Evolutionary conservation across 2,329 filamentous ascomycete species (phyloP).

Genomic region (Monosporascus sp.): DNA sequence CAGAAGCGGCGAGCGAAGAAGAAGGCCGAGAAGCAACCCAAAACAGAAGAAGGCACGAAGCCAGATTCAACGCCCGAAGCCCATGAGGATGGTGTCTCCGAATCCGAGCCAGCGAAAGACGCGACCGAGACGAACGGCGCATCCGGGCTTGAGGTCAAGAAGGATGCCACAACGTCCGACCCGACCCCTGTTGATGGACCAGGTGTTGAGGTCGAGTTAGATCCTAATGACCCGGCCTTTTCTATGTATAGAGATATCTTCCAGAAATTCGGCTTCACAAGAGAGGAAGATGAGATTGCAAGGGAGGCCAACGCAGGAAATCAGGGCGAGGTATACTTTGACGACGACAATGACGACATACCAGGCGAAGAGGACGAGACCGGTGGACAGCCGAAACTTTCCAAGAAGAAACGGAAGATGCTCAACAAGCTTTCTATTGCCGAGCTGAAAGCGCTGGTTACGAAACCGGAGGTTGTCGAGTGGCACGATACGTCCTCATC

Average conservation of each 20-base stretch:
- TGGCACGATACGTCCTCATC: conserved; percentile 94
- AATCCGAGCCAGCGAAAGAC: conserved; percentile 19
- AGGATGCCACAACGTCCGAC: conserved; percentile 28
- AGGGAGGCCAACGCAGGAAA: conserved; percentile 64
- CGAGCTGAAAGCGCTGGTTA: conserved; percentile 87
- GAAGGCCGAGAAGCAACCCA: conserved; percentile 78
- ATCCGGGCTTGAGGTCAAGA: conserved; percentile 38
- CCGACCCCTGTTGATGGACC: conserved; percentile 39
- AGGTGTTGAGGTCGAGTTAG: conserved; percentile 42
- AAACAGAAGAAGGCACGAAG: conserved; percentile 43
- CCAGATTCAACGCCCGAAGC: conserved; percentile 28
- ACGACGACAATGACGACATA: conserved; percentile 81
- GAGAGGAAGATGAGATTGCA: conserved; percentile 56
- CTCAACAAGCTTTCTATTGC: conserved; percentile 90
- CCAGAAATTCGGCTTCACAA: conserved; percentile 65
- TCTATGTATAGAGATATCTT: conserved; percentile 81
- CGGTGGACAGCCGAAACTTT: conserved; percentile 62
- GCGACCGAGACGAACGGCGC: conserved; percentile 19
- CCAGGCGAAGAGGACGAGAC: conserved; percentile 76
- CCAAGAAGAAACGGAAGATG: conserved; percentile 92
- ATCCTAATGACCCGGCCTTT: conserved; percentile 70
- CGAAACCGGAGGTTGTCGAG: conserved; percentile 89
- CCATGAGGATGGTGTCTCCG: conserved; percentile 21
- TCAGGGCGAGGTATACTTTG: conserved; percentile 79
- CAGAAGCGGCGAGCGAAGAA: conserved; percentile 89